Percentiles rank a stretch among this genome's conserved stretches.
Evolutionary conservation across 805 yeast genomes (phyloP).

Genomic region (Sugiyamaella chiloensis): DNA sequence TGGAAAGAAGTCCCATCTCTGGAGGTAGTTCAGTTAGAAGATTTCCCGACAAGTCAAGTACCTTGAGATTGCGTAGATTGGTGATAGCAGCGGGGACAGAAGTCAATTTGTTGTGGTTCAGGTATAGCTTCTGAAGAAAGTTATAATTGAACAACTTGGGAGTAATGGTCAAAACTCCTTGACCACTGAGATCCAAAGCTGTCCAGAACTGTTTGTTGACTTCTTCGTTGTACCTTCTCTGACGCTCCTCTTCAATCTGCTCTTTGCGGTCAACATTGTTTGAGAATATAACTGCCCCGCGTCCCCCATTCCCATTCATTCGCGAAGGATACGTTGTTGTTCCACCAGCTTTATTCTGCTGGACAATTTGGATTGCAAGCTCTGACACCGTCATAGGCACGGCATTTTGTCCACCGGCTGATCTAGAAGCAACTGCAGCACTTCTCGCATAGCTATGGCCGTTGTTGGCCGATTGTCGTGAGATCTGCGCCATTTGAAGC

Average conservation of each 20-base stretch:
- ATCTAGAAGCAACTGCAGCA: constrained; percentile 64
- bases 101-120: constrained; percentile 79
- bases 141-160: constrained; percentile 73
- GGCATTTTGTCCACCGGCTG: constrained; percentile 29
- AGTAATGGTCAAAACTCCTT: constrained; percentile 69
- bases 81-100: constrained; percentile 65
- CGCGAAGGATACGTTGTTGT: constrained; percentile 24
- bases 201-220: constrained; percentile 82
- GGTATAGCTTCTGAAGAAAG: constrained; percentile 80
- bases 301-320: constrained; percentile 17
- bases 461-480: constrained; percentile 55
- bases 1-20: constrained; percentile 79
- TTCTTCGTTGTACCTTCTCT: constrained; percentile 37
- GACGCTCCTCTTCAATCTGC: constrained; percentile 40
- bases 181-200: constrained; percentile 87
- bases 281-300: constrained; percentile 13
- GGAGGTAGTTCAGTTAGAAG: constrained; percentile 67
- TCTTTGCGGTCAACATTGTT: constrained; percentile 34
- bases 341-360: constrained; percentile 23
- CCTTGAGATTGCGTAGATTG: constrained; percentile 67
- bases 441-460: constrained; percentile 84
- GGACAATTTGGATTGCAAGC: constrained; percentile 37
- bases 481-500: constrained; percentile 63
- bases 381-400: constrained; percentile 35
- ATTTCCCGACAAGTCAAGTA: constrained; percentile 83